phyloP scores from a whole-genome alignment of 2,329 filamentous ascomycete species.

The Cordyceps sp. region DNA sequence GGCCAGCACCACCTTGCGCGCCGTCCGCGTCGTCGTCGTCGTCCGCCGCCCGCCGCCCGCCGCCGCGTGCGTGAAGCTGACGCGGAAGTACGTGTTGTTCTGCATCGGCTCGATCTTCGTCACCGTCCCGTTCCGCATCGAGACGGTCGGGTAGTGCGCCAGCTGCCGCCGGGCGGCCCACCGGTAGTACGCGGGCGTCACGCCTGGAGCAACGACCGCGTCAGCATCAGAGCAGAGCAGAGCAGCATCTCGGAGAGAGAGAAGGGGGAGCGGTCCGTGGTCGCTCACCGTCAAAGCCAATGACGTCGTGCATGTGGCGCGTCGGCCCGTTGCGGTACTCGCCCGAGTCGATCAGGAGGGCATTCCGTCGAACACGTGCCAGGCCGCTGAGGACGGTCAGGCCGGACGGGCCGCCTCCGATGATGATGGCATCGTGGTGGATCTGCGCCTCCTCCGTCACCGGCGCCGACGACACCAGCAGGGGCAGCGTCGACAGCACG shows the following conservation, averaged over 20 bases:
- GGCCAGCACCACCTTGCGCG: slow-evolving; percentile 38
- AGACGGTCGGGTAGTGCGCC: slow-evolving; percentile 28
- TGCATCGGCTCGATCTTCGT: slow-evolving; percentile 20
- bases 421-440: slow-evolving; percentile 36
- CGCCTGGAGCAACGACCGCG: slow-evolving; percentile 18
- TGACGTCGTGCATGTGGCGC: slow-evolving; percentile 42
- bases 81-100: slow-evolving; percentile 27
- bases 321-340: slow-evolving; percentile 40
- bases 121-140: slow-evolving; percentile 35
- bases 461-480: slow-evolving; percentile 5
- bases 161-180: slow-evolving; percentile 35
- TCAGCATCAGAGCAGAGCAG: no score
- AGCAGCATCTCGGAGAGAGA: no score
- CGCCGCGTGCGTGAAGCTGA: slow-evolving; percentile 13
- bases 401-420: slow-evolving; percentile 41
- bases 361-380: slow-evolving; percentile 37
- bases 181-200: slow-evolving; percentile 36
- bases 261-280: neutral
- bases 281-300: slow-evolving; percentile 37
- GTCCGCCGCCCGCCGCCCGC: no score
- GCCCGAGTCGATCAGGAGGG: slow-evolving; percentile 39
- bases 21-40: slow-evolving; percentile 19
- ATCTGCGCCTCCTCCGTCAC: slow-evolving; percentile 1
- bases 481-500: slow-evolving; percentile 4
- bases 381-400: slow-evolving; percentile 37